phyloP scores from a whole-genome alignment of 179 eudicot genomes.

The Patellifolia procumbens region DNA sequence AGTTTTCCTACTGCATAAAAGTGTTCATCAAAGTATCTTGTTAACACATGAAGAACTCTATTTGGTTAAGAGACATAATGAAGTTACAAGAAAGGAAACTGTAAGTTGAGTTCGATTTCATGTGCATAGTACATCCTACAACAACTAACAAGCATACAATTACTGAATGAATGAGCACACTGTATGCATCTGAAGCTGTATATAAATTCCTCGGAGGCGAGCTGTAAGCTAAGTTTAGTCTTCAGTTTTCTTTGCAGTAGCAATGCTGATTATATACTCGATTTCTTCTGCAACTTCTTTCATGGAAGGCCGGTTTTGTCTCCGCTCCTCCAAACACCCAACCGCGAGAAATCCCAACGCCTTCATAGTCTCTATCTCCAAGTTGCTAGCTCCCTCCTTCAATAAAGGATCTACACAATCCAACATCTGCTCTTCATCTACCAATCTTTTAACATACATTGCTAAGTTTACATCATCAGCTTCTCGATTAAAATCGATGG shows the following conservation, averaged over 20 bases:
- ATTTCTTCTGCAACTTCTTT: conserved; percentile 80
- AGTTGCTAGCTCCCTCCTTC: conserved; percentile 45
- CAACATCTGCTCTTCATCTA: conserved; percentile 63
- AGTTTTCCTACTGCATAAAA: too few relatives aligned
- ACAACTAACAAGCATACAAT: too few relatives aligned
- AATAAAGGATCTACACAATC: conserved; percentile 62
- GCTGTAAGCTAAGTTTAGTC: conserved; percentile 11
- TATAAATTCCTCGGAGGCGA: not conserved
- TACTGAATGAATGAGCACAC: too few relatives aligned
- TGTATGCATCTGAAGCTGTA: not conserved
- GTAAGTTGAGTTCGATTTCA: too few relatives aligned
- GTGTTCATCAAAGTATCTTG: not conserved
- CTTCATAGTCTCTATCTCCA: conserved; percentile 82
- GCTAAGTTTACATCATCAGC: conserved; percentile 81
- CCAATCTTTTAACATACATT: conserved; percentile 65
- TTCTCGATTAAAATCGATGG: conserved; percentile 61
- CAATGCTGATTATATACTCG: conserved; percentile 70
- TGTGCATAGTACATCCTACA: too few relatives aligned
- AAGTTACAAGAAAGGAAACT: too few relatives aligned
- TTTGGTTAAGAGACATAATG: not conserved
- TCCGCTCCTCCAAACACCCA: conserved; percentile 74
- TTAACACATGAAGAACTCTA: not conserved
- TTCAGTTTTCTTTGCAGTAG: conserved; percentile 34
- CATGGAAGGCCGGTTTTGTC: conserved; percentile 85
- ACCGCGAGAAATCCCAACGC: conserved; percentile 76